Evolutionary conservation across 2,329 filamentous ascomycete genomes (phyloP), one percentile per base, ranked within the genome.

Genomic region (Hirsutella rhossiliensis): DNA sequence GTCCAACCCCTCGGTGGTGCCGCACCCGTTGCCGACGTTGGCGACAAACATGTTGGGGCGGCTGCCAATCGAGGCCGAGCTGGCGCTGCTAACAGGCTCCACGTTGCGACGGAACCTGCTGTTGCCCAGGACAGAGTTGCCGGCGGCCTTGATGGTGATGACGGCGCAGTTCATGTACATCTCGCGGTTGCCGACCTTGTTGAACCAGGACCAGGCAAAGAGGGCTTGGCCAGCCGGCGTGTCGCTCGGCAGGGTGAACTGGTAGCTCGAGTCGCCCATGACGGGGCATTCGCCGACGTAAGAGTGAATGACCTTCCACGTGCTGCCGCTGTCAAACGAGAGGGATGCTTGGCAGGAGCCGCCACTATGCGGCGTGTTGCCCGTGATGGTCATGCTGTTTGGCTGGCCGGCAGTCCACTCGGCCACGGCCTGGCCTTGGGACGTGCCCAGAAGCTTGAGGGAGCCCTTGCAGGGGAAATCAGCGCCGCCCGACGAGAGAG

Each of bases 131-230:
- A 5, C 15, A 15, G 15, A 17, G 13, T 15, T 6, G 23, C 3
- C 13, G 3, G 9, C 17, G 34, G 15, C 34, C 42, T 59, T 62
- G 57, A 88, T 79, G 48, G 74, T 77, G 53, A 89, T 74, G 42
- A 75, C 70, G 8, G 85, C 84, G 57, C 86, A 92, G 65, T 87
- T 87, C 82, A 87, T 87, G 73, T 92, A 92, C 76, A 84, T 85
- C 61, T 90, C 85, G 40, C 85, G 75, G 64, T 88, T 88, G 23
- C 85, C 84, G 36, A 83, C 63, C 50, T 78, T 68, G 68, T 87
- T 87, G 66, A 84, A 82, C 82, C 82, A 86, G 23, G 78, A 79
- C 86, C 86, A 90, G 32, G 79, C 78, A 42, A 89, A 74, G 38
- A 89, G 60, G 45, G 78, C 82, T 30, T 80, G 74, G 62, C 62